Conservation (phyloP, 2,329 filamentous ascomycete genomes). For the Venturia nashicola region DNA sequence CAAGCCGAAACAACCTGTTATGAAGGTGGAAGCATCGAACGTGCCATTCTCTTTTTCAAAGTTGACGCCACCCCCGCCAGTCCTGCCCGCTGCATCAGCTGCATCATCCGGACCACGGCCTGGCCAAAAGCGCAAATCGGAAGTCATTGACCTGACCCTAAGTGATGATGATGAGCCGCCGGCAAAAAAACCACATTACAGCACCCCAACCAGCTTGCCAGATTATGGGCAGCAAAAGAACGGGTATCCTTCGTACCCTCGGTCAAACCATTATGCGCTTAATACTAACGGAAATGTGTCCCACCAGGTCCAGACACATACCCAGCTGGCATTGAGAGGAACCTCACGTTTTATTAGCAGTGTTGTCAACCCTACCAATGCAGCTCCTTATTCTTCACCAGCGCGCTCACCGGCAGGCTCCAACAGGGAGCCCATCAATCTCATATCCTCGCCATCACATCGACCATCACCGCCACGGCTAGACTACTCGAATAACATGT, state of each 20-base stretch:
- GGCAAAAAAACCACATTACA: constrained; percentile 28
- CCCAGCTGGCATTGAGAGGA: not conserved
- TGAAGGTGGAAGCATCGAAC: constrained; percentile 27
- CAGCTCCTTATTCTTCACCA: not conserved
- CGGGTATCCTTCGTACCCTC: constrained; percentile 1
- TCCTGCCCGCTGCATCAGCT: not conserved
- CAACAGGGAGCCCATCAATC: not conserved
- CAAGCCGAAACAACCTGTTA: constrained; percentile 20
- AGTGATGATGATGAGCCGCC: constrained; percentile 30
- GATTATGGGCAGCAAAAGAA: constrained; percentile 13
- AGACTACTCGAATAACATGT: not conserved
- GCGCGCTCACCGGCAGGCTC: not conserved
- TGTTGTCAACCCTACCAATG: not conserved
- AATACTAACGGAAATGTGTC: constrained; percentile 6
- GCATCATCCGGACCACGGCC: not conserved
- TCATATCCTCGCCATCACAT: not conserved
- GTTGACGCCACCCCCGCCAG: constrained; percentile 26
- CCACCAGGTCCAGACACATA: not conserved
- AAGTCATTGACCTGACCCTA: constrained; percentile 37
- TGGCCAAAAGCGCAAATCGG: constrained; percentile 31
- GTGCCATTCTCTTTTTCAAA: constrained; percentile 26
- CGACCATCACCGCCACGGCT: not conserved
- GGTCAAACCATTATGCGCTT: not conserved
- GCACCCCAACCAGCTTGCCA: constrained; percentile 23
- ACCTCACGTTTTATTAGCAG: not conserved